Evolutionary conservation across 202 grass and related monocot species (phyloP).

Genomic region (Zoysia matrella): DNA sequence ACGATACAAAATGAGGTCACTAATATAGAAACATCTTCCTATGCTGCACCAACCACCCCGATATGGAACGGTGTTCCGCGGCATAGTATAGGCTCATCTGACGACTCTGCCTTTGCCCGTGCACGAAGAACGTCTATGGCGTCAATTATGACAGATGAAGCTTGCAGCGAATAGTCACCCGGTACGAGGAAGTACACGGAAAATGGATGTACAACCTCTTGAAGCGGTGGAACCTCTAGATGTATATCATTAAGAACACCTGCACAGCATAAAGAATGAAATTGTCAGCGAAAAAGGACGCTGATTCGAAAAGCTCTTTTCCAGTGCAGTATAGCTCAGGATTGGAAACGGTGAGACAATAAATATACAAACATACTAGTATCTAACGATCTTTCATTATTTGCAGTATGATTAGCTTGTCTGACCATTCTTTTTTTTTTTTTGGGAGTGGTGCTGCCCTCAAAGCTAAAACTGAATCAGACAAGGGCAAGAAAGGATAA

Average conservation of each 20-base stretch:
- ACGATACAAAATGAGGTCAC: conserved; percentile 27
- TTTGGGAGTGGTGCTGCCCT: background rate
- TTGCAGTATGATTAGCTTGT: background rate
- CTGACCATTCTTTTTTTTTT: background rate
- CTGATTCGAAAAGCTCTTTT: background rate
- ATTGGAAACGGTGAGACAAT: background rate
- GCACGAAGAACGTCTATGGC: too few relatives aligned
- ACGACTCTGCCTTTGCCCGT: too few relatives aligned
- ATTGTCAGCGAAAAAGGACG: background rate
- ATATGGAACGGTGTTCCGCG: conserved; percentile 60
- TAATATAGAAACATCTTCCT: conserved; percentile 45
- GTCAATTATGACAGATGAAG: too few relatives aligned
- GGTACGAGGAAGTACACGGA: background rate
- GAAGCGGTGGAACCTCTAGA: conserved; percentile 78
- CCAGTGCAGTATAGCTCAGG: background rate
- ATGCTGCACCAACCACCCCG: conserved; percentile 69
- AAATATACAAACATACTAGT: background rate
- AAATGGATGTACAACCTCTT: conserved; percentile 87
- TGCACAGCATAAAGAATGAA: conserved; percentile 35
- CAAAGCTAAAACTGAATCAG: conserved; percentile 20
- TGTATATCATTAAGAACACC: conserved; percentile 82
- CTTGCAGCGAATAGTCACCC: too few relatives aligned
- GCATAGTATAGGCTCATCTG: too few relatives aligned
- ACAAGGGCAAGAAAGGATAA: too few relatives aligned
- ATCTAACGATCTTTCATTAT: background rate